Evolutionary conservation across 192 early-diverging fungal species (phyloP).

Genomic region (Helicostylum pulchrum): DNA sequence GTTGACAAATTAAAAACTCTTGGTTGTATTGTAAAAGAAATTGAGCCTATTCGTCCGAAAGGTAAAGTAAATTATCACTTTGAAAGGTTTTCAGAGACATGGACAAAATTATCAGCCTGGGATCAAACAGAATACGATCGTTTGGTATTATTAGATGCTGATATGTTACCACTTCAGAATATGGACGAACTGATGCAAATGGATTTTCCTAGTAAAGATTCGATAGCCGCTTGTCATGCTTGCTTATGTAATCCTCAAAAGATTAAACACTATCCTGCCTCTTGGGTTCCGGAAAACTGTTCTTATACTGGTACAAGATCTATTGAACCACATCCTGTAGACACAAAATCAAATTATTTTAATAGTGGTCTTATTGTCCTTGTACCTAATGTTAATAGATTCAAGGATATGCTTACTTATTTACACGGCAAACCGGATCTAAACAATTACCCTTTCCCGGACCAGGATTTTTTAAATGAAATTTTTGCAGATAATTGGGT

Average conservation of each 20-base stretch:
- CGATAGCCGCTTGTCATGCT: constrained; percentile 43
- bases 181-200: constrained; percentile 65
- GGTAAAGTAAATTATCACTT: constrained; percentile 20
- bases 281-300: constrained; percentile 41
- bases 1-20: constrained; percentile 2
- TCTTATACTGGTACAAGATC: constrained; percentile 31
- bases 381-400: constrained; percentile 24
- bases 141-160: constrained; percentile 68
- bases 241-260: constrained; percentile 47
- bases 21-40: constrained; percentile 15
- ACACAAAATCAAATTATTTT: constrained; percentile 36
- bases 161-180: constrained; percentile 58
- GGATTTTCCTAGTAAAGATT: constrained; percentile 21
- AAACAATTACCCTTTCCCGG: constrained; percentile 36
- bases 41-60: constrained; percentile 23
- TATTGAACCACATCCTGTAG: constrained; percentile 9
- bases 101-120: constrained; percentile 72
- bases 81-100: constrained; percentile 33
- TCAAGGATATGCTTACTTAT: constrained; percentile 28
- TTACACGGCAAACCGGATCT: constrained; percentile 21
- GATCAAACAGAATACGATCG: constrained; percentile 50
- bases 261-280: constrained; percentile 35
- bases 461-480: constrained; percentile 54
- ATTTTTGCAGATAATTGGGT: constrained; percentile 41
- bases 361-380: constrained; percentile 50